These are phyloP conservation scores for Ilex paraguariensis DNA, from an alignment of 305 asterid species.

Conservation along the genomic window DNA sequence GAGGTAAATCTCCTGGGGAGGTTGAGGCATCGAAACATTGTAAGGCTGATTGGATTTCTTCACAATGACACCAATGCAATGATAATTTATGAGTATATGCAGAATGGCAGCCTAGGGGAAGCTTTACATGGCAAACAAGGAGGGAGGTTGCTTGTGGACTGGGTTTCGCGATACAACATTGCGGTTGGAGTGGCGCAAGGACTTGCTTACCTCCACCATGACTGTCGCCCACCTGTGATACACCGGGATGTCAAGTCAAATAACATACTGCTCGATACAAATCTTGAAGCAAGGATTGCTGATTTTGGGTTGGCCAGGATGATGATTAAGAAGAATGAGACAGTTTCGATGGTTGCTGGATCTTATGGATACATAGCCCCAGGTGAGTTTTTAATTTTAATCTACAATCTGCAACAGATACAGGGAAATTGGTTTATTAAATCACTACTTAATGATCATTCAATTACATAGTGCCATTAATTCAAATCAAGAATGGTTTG, in stretches of 20 bases:
- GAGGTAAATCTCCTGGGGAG: conserved; percentile 73
- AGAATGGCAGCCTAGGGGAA: conserved; percentile 83
- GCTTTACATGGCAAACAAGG: conserved; percentile 62
- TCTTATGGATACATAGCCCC: conserved; percentile 96
- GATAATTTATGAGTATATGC: conserved; percentile 77
- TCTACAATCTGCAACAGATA: too few relatives aligned
- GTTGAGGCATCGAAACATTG: conserved; percentile 76
- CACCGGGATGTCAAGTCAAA: conserved; percentile 86
- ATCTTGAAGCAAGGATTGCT: conserved; percentile 80
- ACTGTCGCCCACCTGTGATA: conserved; percentile 75
- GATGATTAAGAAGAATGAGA: conserved; percentile 69
- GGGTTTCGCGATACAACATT: conserved; percentile 80
- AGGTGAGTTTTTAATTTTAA: conserved; percentile 37
- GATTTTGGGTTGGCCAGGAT: conserved; percentile 83
- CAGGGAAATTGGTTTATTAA: too few relatives aligned
- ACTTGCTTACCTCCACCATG: conserved; percentile 80
- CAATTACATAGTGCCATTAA: too few relatives aligned
- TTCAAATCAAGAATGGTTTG: too few relatives aligned
- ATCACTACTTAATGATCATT: too few relatives aligned
- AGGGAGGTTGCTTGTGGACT: conserved; percentile 60
- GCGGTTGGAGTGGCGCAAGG: conserved; percentile 90
- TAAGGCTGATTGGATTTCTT: conserved; percentile 71
- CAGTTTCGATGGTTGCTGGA: conserved; percentile 85
- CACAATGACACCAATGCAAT: conserved; percentile 70
- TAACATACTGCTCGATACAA: conserved; percentile 67